These are phyloP conservation scores for Aspergillus sp. DNA, from an alignment of 2,329 filamentous ascomycete species.

Conservation along the genomic window DNA sequence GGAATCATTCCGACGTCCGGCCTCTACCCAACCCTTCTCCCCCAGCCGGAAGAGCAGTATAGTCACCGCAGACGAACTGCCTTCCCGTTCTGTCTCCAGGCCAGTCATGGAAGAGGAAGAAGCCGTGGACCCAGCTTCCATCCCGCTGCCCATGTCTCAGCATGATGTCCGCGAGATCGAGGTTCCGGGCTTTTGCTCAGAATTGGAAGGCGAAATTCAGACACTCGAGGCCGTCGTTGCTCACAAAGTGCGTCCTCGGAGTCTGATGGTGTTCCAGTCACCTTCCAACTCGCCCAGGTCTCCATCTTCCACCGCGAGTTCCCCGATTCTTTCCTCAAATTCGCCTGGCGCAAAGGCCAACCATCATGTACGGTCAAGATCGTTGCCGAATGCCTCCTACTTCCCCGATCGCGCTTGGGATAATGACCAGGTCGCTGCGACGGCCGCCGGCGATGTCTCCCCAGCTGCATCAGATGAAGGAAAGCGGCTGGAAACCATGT, in stretches of 20 bases:
- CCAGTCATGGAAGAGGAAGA: constrained; percentile 10
- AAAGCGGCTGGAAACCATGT: constrained; percentile 28
- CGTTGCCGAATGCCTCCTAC: constrained; percentile 37
- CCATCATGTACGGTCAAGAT: constrained; percentile 38
- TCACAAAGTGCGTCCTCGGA: constrained; percentile 35
- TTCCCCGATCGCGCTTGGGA: constrained; percentile 6
- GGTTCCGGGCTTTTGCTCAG: constrained; percentile 56
- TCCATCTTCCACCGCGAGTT: constrained; percentile 14
- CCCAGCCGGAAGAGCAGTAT: constrained; percentile 32
- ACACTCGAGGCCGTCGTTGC: constrained; percentile 29
- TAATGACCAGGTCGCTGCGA: constrained; percentile 8
- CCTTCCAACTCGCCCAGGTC: constrained; percentile 19
- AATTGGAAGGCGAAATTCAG: constrained; percentile 50
- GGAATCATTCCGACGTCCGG: constrained; percentile 30
- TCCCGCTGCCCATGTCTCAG: constrained; percentile 23
- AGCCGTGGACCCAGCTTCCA: constrained; percentile 22
- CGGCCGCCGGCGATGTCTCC: constrained; percentile 11
- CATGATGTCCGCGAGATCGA: constrained; percentile 61
- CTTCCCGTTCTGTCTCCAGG: constrained; percentile 5
- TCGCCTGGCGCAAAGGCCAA: constrained; percentile 15
- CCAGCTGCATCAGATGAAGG: constrained; percentile 19
- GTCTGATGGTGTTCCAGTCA: constrained; percentile 33
- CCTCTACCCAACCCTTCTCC: constrained; percentile 12
- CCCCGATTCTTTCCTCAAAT: constrained; percentile 15
- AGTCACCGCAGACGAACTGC: constrained; percentile 24